Evolutionary conservation across 345 rosid genomes (phyloP).

Genomic region (Ceriops tagal): DNA sequence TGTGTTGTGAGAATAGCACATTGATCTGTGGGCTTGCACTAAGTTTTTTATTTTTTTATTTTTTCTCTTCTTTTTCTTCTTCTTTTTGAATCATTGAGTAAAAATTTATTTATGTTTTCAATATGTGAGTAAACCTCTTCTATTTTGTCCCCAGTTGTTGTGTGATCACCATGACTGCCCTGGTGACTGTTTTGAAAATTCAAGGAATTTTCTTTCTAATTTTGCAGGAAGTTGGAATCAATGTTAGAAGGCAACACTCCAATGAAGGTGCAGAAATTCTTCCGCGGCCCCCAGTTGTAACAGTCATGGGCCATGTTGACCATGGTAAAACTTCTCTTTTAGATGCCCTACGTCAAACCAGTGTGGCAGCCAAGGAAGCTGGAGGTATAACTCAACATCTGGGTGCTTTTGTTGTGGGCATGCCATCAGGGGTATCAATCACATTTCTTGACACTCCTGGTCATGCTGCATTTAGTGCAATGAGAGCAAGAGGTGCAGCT

Average conservation of each 20-base stretch:
- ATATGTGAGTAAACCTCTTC: background rate
- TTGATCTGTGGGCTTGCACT: too few species aligned
- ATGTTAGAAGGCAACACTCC: constrained; percentile 68
- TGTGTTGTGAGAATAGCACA: too few species aligned
- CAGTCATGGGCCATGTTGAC: constrained; percentile 97
- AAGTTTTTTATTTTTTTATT: too few species aligned
- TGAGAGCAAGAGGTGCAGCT: constrained; percentile 97
- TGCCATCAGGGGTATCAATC: constrained; percentile 83
- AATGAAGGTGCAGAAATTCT: constrained; percentile 58
- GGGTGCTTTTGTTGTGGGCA: constrained; percentile 86
- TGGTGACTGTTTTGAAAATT: constrained; percentile 5
- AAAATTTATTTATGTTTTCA: too few species aligned
- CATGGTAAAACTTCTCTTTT: constrained; percentile 94
- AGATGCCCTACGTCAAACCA: constrained; percentile 81
- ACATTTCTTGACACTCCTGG: constrained; percentile 96
- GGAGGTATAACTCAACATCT: constrained; percentile 98
- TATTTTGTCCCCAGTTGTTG: background rate
- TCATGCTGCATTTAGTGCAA: constrained; percentile 91
- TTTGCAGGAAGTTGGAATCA: constrained; percentile 73
- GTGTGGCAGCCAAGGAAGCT: constrained; percentile 88
- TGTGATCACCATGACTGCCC: background rate
- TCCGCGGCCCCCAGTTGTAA: constrained; percentile 79
- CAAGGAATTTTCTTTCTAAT: constrained; percentile 1
- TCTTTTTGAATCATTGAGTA: too few species aligned
- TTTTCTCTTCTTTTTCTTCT: too few species aligned